These are phyloP conservation scores for Psophocarpus tetragonolobus DNA, from an alignment of 306 rosid species.

Conservation along the genomic window DNA sequence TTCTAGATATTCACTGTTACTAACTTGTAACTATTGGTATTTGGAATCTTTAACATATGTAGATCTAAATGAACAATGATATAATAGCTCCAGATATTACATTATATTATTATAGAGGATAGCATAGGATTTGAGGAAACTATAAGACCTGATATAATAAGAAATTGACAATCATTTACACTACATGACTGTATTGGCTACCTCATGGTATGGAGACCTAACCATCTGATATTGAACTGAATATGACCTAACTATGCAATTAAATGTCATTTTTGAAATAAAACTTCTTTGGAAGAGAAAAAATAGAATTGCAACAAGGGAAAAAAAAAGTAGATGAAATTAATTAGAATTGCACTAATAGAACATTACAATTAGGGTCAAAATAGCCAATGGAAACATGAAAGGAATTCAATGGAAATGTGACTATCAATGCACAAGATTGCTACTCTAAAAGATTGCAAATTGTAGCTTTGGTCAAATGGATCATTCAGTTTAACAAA, in stretches of 20 bases:
- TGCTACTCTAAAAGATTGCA: neutral
- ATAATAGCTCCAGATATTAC: neutral
- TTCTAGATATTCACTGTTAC: neutral
- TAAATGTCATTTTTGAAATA: neutral
- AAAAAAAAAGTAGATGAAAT: neutral
- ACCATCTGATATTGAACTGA: neutral
- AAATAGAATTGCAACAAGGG: neutral
- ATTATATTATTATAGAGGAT: neutral
- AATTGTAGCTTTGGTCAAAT: slow-evolving; percentile 17
- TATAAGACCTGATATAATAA: neutral
- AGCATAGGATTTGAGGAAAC: neutral
- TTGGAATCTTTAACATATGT: neutral
- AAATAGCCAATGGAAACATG: neutral
- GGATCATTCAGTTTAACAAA: neutral
- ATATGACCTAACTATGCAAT: neutral
- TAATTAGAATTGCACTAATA: neutral
- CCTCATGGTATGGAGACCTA: neutral
- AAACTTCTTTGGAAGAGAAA: neutral
- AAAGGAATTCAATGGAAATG: neutral
- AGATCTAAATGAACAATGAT: neutral
- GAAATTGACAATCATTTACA: neutral
- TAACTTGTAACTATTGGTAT: neutral
- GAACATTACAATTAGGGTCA: neutral
- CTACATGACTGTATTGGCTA: neutral
- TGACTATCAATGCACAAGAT: neutral